Evolutionary conservation across 2,329 filamentous ascomycete genomes (phyloP).

Genomic region (Exserohilum turcica): DNA sequence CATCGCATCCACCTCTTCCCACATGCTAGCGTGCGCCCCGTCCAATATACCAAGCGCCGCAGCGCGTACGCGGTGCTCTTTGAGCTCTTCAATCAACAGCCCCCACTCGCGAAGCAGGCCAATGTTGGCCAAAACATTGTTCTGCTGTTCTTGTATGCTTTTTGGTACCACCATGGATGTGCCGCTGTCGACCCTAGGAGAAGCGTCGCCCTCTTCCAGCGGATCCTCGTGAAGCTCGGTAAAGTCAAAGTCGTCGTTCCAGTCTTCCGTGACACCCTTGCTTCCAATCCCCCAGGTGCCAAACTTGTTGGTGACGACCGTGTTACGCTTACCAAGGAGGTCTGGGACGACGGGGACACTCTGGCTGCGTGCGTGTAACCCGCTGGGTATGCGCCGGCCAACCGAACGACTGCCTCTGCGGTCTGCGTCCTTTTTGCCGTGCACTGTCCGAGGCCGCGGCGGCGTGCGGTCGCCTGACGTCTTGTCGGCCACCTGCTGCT

Average conservation of each 20-base stretch:
- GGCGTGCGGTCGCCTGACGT: slow-evolving; percentile 62
- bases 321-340: slow-evolving; percentile 56
- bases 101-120: slow-evolving; percentile 83
- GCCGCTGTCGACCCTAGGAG: slow-evolving; percentile 52
- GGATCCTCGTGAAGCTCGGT: slow-evolving; percentile 56
- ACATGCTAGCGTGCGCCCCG: slow-evolving; percentile 65
- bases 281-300: slow-evolving; percentile 82
- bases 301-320: slow-evolving; percentile 69
- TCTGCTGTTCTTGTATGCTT: slow-evolving; percentile 79
- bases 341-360: slow-evolving; percentile 77
- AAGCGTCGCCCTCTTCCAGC: slow-evolving; percentile 38
- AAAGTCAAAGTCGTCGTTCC: slow-evolving; percentile 90
- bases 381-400: slow-evolving; percentile 70
- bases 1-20: slow-evolving; percentile 84
- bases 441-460: slow-evolving; percentile 74
- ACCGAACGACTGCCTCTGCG: slow-evolving; percentile 70
- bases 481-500: slow-evolving; percentile 67
- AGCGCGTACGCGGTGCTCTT: slow-evolving; percentile 74
- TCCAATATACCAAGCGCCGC: slow-evolving; percentile 68
- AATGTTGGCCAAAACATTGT: slow-evolving; percentile 80
- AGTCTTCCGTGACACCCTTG: slow-evolving; percentile 82
- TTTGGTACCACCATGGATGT: slow-evolving; percentile 73
- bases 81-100: slow-evolving; percentile 79
- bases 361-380: slow-evolving; percentile 76
- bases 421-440: slow-evolving; percentile 75